Conservation (phyloP, 106 monocot species). For the Dioscorea zingiberensis region DNA sequence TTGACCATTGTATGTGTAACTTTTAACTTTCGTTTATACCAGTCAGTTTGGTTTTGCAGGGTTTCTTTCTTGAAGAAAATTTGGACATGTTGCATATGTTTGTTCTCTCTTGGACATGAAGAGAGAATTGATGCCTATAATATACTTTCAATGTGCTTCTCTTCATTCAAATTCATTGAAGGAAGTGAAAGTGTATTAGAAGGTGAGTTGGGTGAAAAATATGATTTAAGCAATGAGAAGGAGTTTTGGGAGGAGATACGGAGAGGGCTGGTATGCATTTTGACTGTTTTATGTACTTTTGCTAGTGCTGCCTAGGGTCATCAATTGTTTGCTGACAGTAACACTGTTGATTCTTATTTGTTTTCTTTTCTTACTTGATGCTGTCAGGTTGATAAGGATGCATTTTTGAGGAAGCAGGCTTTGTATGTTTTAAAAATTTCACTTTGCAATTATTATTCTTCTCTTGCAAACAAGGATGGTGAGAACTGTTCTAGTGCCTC, state of each 20-base stretch:
- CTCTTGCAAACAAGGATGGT: background rate
- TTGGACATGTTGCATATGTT: conserved; percentile 52
- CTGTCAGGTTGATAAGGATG: conserved; percentile 71
- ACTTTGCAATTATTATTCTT: conserved; percentile 16
- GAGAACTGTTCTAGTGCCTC: conserved; percentile 5
- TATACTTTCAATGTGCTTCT: conserved; percentile 51
- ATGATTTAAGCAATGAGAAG: conserved; percentile 34
- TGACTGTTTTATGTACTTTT: too few relatives aligned
- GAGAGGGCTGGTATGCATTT: conserved; percentile 57
- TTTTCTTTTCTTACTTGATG: background rate
- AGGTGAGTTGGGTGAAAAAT: conserved; percentile 12
- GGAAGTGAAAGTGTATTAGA: background rate
- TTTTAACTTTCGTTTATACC: background rate
- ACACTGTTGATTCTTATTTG: too few relatives aligned
- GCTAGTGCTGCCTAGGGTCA: too few relatives aligned
- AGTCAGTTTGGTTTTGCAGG: conserved; percentile 26
- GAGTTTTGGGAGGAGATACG: conserved; percentile 76
- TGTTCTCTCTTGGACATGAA: conserved; percentile 52
- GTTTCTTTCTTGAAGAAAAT: conserved; percentile 38
- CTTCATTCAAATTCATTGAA: conserved; percentile 7
- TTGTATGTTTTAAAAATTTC: conserved; percentile 67
- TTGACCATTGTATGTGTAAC: background rate
- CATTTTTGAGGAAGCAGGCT: conserved; percentile 62
- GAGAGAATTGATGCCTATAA: conserved; percentile 73
- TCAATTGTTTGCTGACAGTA: too few relatives aligned